Evolutionary conservation across 805 yeast species (phyloP), one percentile per base, ranked within the genome.

Genomic region (Saccharomycopsis babjevae): DNA sequence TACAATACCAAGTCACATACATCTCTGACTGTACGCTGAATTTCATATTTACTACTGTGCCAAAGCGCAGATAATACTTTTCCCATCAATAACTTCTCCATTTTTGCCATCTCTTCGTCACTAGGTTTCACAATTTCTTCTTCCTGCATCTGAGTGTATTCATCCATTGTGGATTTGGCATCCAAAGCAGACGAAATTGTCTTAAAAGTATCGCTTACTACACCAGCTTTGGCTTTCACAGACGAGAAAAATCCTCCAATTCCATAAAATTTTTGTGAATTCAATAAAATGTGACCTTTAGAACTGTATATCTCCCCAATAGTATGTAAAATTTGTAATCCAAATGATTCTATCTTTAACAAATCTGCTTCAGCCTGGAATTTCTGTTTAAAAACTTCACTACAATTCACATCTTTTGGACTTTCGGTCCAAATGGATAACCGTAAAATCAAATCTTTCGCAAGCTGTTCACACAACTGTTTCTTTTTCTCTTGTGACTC

Each of bases 21-120:
- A 13, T 78, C 82, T 66, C 89, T 80, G 59, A 86, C 77, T 0
- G 90, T 86, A 15, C 86, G 78, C 70, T 84, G 87, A 59, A 88
- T 88, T 70, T 88, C 96, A 69, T 83, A 87, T 68, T 81, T 85
- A 13, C 92, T 84, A 0, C 93, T 90, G 13, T 83, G 83, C 96
- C 96, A 88, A 8, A 94, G 94, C 1, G 92, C 93, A 8, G 88
- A 86, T 40, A 88, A 73, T 20, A 88, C 88, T 70, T 88, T 88
- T 22, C 93, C 94, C 78, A 87, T 84, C 65, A 88, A 73, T 38
- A 84, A 77, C 69, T 86, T 84, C 68, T 88, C 93, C 76, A 84
- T 79, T 63, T 85, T 86, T 1, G 89, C 89, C 28, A 84, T 64
- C 59, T 84, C 86, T 65, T 84, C 88, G 2, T 77, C 77, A 0